Evolutionary conservation across 139 green algal genomes (phyloP).

Genomic region (Ulvella scutata): DNA sequence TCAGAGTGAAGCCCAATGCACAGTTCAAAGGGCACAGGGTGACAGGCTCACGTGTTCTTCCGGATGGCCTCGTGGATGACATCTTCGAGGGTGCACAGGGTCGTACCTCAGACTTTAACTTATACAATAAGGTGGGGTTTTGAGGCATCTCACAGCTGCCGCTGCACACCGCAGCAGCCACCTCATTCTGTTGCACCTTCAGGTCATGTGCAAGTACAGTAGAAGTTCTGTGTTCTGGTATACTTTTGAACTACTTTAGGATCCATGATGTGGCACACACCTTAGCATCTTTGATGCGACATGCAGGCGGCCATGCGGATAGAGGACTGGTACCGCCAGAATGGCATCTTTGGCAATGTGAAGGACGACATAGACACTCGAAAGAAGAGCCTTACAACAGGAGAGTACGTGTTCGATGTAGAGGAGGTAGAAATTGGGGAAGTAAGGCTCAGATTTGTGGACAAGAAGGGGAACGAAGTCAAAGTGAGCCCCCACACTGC

Average conservation of each 20-base stretch:
- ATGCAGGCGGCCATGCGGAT: background rate
- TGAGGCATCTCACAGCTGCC: too few relatives aligned
- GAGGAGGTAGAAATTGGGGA: background rate
- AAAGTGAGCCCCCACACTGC: background rate
- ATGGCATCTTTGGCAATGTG: background rate
- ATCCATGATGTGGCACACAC: too few relatives aligned
- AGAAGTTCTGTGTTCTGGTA: too few relatives aligned
- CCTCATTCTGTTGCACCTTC: too few relatives aligned
- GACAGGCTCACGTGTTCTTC: background rate
- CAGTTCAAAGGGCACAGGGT: background rate
- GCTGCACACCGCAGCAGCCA: too few relatives aligned
- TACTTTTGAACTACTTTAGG: too few relatives aligned
- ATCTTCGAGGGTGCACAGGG: background rate
- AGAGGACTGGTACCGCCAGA: background rate
- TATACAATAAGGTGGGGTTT: background rate
- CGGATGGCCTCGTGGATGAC: background rate
- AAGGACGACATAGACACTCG: background rate
- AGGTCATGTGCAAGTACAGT: too few relatives aligned
- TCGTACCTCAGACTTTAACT: background rate
- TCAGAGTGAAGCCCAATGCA: background rate
- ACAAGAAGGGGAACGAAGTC: slow-evolving; percentile 3
- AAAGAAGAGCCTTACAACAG: background rate
- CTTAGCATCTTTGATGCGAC: too few relatives aligned
- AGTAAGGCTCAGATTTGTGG: background rate
- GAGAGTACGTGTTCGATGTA: background rate